Conservation (phyloP, 495 filamentous ascomycete species). For the Aspergillus bertholletiae region DNA sequence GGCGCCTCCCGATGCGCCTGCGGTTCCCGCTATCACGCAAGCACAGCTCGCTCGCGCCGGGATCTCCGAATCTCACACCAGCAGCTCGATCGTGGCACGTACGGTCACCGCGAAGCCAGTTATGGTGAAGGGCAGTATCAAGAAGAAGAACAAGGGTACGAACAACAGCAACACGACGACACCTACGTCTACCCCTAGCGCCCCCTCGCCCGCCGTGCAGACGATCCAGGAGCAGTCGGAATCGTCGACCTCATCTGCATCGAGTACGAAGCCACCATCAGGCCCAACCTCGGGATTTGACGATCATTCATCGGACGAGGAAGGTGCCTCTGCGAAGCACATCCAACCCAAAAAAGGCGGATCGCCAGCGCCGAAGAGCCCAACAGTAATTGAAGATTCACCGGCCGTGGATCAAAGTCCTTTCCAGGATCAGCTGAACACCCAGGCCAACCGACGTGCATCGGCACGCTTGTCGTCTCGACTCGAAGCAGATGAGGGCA, state of each 20-base stretch:
- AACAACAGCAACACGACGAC: slow-evolving; percentile 28
- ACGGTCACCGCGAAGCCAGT: slow-evolving; percentile 43
- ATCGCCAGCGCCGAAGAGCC: slow-evolving; percentile 21
- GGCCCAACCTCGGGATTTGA: slow-evolving; percentile 33
- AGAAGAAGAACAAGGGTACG: slow-evolving; percentile 30
- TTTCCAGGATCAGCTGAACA: slow-evolving; percentile 52
- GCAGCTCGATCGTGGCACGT: slow-evolving; percentile 44
- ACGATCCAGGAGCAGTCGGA: slow-evolving; percentile 25
- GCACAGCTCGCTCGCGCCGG: slow-evolving; percentile 43
- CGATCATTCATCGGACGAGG: slow-evolving; percentile 37
- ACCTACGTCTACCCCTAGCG: too few relatives aligned
- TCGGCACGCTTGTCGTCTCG: slow-evolving; percentile 15
- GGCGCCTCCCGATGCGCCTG: slow-evolving; percentile 42
- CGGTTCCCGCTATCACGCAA: slow-evolving; percentile 51
- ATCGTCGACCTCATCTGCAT: slow-evolving; percentile 11
- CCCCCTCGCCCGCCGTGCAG: slow-evolving; percentile 10
- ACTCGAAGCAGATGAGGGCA: slow-evolving; percentile 14
- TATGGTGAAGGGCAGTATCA: slow-evolving; percentile 35
- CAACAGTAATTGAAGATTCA: slow-evolving; percentile 49
- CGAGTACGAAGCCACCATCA: slow-evolving; percentile 19
- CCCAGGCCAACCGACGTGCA: slow-evolving; percentile 1
- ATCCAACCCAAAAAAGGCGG: slow-evolving; percentile 5
- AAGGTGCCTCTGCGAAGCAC: slow-evolving; percentile 19
- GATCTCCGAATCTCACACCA: slow-evolving; percentile 31
- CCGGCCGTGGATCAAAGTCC: slow-evolving; percentile 50